Evolutionary conservation across 495 filamentous ascomycete species (phyloP).

Genomic region (Daldinia loculata): DNA sequence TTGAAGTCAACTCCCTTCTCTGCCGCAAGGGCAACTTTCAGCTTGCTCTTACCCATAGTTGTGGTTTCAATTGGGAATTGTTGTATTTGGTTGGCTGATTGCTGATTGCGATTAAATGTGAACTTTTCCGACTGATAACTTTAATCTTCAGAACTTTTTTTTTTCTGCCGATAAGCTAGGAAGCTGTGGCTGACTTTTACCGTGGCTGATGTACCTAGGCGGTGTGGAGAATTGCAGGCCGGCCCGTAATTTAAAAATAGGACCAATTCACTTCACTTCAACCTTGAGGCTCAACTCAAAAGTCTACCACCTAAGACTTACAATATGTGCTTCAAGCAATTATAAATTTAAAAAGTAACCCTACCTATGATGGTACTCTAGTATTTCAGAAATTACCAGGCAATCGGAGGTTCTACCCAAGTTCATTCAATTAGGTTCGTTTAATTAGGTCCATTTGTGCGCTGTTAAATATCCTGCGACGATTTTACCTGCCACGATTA

Average conservation of each 20-base stretch:
- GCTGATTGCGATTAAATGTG: conserved; percentile 9
- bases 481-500: too few relatives aligned
- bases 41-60: conserved; percentile 64
- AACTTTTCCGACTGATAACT: conserved; percentile 27
- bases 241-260: not conserved
- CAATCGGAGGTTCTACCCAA: too few relatives aligned
- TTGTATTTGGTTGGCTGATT: conserved; percentile 11
- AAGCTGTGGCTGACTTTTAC: conserved; percentile 5
- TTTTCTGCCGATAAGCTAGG: conserved; percentile 36
- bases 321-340: too few relatives aligned
- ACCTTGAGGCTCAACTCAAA: not conserved
- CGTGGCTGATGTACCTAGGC: conserved; percentile 35
- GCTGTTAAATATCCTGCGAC: too few relatives aligned
- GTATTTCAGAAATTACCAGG: too few relatives aligned
- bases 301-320: too few relatives aligned
- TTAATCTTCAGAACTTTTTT: conserved; percentile 40
- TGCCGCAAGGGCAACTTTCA: conserved; percentile 70
- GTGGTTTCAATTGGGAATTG: conserved; percentile 29
- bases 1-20: conserved; percentile 74
- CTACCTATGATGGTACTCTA: too few relatives aligned
- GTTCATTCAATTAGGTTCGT: too few relatives aligned
- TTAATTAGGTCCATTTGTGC: too few relatives aligned
- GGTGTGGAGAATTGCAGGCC: conserved; percentile 4
- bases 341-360: too few relatives aligned
- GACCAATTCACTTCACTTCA: not conserved